Evolutionary conservation across 495 filamentous ascomycete genomes (phyloP).

Genomic region (Penicillium manginii): DNA sequence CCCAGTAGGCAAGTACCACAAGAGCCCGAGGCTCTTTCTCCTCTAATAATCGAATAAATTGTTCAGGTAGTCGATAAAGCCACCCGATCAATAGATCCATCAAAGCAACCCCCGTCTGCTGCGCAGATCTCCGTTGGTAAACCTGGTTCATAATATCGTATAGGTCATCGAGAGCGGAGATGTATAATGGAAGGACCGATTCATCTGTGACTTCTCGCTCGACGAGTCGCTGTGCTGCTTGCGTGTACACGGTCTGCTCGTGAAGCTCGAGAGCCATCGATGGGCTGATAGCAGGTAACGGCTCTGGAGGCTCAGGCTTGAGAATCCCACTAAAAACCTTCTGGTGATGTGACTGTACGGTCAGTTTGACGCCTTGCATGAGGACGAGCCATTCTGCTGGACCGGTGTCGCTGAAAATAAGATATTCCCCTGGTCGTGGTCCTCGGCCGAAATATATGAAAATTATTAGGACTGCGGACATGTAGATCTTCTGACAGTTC

Average conservation of each 20-base stretch:
- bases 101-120: conserved; percentile 16
- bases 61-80: conserved; percentile 38
- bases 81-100: conserved; percentile 40
- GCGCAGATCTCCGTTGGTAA: conserved; percentile 21
- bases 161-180: conserved; percentile 18
- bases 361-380: conserved; percentile 45
- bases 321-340: conserved; percentile 40
- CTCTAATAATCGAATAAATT: conserved; percentile 35
- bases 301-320: conserved; percentile 10
- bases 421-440: conserved; percentile 41
- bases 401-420: conserved; percentile 46
- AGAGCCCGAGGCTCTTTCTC: conserved; percentile 40
- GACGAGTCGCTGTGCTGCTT: conserved; percentile 21
- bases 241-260: conserved; percentile 23
- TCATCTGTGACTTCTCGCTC: neutral
- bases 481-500: conserved; percentile 52
- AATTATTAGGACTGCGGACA: conserved; percentile 47
- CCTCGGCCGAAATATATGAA: conserved; percentile 52
- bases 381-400: conserved; percentile 49
- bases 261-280: conserved; percentile 20
- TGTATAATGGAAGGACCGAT: conserved; percentile 15
- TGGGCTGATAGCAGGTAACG: conserved; percentile 9
- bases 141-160: conserved; percentile 24
- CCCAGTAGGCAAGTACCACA: conserved; percentile 46
- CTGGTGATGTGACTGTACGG: conserved; percentile 25